Percentiles rank a stretch among this genome's conserved stretches.
Conservation (phyloP, 768 basidiomycete genomes). For the Termitomyces sp. region DNA sequence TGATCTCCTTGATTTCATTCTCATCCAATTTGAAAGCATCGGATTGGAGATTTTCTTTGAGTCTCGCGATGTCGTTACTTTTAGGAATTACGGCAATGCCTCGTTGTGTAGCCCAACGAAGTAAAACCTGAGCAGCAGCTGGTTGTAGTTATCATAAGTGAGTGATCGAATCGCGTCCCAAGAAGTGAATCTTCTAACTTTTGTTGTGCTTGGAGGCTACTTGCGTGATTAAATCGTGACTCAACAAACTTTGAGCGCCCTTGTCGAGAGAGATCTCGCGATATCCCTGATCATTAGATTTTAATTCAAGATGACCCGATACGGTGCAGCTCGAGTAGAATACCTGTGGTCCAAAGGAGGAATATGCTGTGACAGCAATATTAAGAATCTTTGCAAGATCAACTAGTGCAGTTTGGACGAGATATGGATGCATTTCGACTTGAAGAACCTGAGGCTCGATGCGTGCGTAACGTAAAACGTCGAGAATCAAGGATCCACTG, state of each 20-base stretch:
- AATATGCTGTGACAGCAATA: constrained; percentile 65
- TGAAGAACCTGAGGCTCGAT: constrained; percentile 69
- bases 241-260: constrained; percentile 47
- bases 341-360: constrained; percentile 41
- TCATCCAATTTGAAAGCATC: constrained; percentile 45
- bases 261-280: constrained; percentile 65
- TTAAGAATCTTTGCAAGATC: constrained; percentile 51
- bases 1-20: constrained; percentile 57
- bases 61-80: constrained; percentile 43
- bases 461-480: constrained; percentile 77
- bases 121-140: constrained; percentile 64
- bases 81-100: constrained; percentile 78
- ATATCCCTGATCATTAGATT: constrained; percentile 32
- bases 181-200: constrained; percentile 31
- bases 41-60: constrained; percentile 46
- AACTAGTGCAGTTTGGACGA: constrained; percentile 57
- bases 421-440: constrained; percentile 69
- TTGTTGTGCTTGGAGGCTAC: constrained; percentile 51
- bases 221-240: constrained; percentile 38
- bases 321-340: background rate
- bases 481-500: constrained; percentile 66
- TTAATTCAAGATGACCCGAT: background rate
- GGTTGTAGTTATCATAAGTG: constrained; percentile 19
- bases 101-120: constrained; percentile 78
- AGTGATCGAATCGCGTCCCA: background rate